A percentile compares a stretch with the other conserved stretches of the same genome.
These are phyloP conservation scores for Mycena belliarum DNA, from an alignment of 768 basidiomycete species.

Conservation along the genomic window DNA sequence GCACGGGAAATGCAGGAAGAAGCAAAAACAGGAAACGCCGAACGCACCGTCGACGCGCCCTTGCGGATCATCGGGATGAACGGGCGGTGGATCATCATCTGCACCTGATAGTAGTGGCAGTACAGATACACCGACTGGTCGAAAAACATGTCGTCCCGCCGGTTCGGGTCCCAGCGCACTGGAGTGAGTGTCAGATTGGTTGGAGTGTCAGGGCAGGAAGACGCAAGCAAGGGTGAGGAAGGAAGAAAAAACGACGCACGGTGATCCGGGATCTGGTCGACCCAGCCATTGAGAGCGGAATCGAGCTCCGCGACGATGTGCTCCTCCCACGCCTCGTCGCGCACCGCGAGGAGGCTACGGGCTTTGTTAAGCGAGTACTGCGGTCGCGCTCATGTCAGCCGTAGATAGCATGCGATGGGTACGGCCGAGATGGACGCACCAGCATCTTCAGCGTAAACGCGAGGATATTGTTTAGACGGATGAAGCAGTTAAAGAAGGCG, in stretches of 20 bases:
- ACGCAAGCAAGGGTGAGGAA: background rate
- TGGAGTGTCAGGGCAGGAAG: too few species aligned
- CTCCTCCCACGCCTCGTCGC: conserved; percentile 39
- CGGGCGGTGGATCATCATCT: conserved; percentile 52
- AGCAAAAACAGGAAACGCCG: background rate
- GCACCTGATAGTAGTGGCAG: conserved; percentile 40
- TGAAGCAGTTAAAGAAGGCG: conserved; percentile 42
- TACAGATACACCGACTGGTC: conserved; percentile 41
- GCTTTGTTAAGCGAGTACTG: conserved; percentile 44
- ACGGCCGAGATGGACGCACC: background rate
- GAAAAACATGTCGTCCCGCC: conserved; percentile 36
- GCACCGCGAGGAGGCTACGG: conserved; percentile 29
- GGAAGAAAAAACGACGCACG: background rate
- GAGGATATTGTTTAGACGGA: conserved; percentile 48
- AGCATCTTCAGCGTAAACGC: conserved; percentile 38
- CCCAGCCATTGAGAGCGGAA: conserved; percentile 46
- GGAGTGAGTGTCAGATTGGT: too few species aligned
- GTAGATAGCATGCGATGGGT: background rate
- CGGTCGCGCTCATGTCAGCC: background rate
- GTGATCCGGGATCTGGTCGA: conserved; percentile 36
- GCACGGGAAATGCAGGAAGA: background rate
- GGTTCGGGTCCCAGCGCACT: conserved; percentile 47
- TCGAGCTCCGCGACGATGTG: conserved; percentile 29
- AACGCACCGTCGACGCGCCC: conserved; percentile 14
- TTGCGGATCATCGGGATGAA: conserved; percentile 39